Percentiles rank a stretch among this genome's conserved stretches.
Conservation (phyloP, 345 rosid genomes). For the Luvunga scandens region DNA sequence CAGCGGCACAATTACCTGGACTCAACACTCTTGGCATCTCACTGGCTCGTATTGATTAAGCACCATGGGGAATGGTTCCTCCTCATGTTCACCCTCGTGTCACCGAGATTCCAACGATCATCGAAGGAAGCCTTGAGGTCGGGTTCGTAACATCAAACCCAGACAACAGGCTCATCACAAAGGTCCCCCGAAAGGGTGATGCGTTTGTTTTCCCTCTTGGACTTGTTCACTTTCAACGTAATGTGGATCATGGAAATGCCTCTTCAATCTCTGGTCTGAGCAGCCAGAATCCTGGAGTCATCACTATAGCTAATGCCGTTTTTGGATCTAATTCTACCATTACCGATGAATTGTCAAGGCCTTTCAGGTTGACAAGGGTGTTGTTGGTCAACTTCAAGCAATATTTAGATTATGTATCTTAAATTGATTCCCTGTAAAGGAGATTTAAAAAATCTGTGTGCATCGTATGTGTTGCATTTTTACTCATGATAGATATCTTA, state of each 20-base stretch:
- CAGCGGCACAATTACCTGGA: constrained; percentile 13
- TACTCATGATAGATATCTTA: not conserved
- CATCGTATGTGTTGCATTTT: not conserved
- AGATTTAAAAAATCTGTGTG: no score
- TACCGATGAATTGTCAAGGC: constrained; percentile 22
- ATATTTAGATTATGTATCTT: not conserved
- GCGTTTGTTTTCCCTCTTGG: constrained; percentile 24
- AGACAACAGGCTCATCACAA: constrained; percentile 23
- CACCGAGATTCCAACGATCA: constrained; percentile 17
- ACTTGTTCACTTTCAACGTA: constrained; percentile 25
- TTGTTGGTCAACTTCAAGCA: not conserved
- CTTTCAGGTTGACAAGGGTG: constrained; percentile 24
- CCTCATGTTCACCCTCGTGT: constrained; percentile 25
- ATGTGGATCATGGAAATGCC: constrained; percentile 12
- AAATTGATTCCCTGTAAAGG: not conserved
- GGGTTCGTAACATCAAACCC: constrained; percentile 32
- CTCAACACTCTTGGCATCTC: constrained; percentile 31
- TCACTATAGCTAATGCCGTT: constrained; percentile 17
- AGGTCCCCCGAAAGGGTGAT: constrained; percentile 24
- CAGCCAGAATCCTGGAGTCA: constrained; percentile 24
- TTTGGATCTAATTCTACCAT: constrained; percentile 25
- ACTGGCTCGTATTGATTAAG: constrained; percentile 14
- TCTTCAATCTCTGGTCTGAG: constrained; percentile 12
- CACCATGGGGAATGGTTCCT: constrained; percentile 8
- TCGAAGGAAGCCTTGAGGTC: constrained; percentile 16